A percentile compares a stretch with the other conserved stretches of the same genome.
Conservation (phyloP, 768 basidiomycete genomes). For the Leccinum barrowsii region DNA sequence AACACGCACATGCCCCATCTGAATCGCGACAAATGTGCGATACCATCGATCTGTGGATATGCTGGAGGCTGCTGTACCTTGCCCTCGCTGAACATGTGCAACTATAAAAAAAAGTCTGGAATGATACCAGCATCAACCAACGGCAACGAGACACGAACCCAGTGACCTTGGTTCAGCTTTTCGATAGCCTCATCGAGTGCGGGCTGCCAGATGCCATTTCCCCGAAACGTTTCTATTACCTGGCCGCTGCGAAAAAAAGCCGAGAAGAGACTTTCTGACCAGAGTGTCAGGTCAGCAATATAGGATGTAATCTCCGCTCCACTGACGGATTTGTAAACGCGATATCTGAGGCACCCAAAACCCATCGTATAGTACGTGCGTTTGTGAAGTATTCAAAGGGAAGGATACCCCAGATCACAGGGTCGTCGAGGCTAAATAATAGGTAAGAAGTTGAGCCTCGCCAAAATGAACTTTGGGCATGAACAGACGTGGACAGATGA, state of each 20-base stretch:
- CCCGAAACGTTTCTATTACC: slow-evolving; percentile 88
- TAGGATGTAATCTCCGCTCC: background rate
- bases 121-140: slow-evolving; percentile 2
- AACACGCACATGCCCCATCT: slow-evolving; percentile 92
- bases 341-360: slow-evolving; percentile 88
- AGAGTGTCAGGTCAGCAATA: slow-evolving; percentile 15
- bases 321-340: slow-evolving; percentile 91
- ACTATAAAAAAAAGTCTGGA: slow-evolving; percentile 38
- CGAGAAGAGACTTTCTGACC: slow-evolving; percentile 65
- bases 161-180: slow-evolving; percentile 75
- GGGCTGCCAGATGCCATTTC: slow-evolving; percentile 84
- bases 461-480: background rate
- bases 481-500: slow-evolving; percentile 84
- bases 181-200: slow-evolving; percentile 82
- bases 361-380: slow-evolving; percentile 75
- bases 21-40: slow-evolving; percentile 63
- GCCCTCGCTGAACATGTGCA: slow-evolving; percentile 90
- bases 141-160: slow-evolving; percentile 53
- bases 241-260: slow-evolving; percentile 87
- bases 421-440: slow-evolving; percentile 67
- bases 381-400: slow-evolving; percentile 60
- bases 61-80: slow-evolving; percentile 73
- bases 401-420: slow-evolving; percentile 83
- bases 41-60: slow-evolving; percentile 43
- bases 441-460: slow-evolving; percentile 3